Evolutionary conservation across 1,139 yeast genomes (phyloP).

Genomic region (Blastobotrys apis): DNA sequence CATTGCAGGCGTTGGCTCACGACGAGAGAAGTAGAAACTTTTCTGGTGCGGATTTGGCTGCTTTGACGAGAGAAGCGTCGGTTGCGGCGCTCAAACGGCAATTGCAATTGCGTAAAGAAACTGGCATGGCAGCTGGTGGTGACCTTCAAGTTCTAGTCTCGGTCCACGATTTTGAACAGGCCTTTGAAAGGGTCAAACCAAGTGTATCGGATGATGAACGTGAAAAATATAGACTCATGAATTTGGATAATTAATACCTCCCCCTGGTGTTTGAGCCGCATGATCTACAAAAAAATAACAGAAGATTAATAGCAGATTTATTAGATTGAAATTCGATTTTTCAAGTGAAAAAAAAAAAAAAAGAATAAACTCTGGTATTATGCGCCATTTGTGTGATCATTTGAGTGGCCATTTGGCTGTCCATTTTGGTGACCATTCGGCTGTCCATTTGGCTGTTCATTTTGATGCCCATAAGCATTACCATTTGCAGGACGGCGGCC

Average conservation of each 20-base stretch:
- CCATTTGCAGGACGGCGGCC: no score
- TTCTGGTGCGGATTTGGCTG: constrained; percentile 94
- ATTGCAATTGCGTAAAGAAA: constrained; percentile 5
- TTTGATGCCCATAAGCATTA: no score
- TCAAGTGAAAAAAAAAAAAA: background rate
- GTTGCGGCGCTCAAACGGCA: constrained; percentile 70
- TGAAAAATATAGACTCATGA: constrained; percentile 56
- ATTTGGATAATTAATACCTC: no score
- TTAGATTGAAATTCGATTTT: background rate
- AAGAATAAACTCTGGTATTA: no score
- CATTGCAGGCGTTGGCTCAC: constrained; percentile 56
- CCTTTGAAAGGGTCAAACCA: constrained; percentile 74
- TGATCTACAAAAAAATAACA: no score
- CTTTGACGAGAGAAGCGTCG: constrained; percentile 89
- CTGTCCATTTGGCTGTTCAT: no score
- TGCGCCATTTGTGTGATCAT: no score
- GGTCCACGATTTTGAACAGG: constrained; percentile 57
- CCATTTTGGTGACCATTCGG: no score
- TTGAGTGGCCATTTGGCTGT: no score
- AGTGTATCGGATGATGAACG: constrained; percentile 89
- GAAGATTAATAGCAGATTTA: background rate
- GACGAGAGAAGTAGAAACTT: constrained; percentile 83
- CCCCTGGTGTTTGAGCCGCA: no score
- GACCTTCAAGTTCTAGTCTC: constrained; percentile 28
- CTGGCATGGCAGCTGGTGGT: constrained; percentile 30